Conservation (phyloP, 495 filamentous ascomycete species). For the Daldinia decipiens region DNA sequence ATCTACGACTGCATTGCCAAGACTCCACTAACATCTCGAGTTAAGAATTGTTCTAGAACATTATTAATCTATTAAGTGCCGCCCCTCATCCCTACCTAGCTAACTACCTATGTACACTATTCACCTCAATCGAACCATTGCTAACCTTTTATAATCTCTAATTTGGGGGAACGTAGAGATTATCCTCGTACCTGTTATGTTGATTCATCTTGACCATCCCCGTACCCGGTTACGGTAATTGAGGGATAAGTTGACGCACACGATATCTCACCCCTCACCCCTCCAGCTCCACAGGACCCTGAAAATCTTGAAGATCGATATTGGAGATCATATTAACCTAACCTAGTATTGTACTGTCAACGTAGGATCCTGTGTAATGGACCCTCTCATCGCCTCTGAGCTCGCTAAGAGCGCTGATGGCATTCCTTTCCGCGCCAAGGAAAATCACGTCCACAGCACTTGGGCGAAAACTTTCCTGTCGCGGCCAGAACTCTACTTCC, state of each 20-base stretch:
- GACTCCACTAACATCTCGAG: neutral
- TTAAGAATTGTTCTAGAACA: conserved; percentile 34
- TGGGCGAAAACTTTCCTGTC: conserved; percentile 94
- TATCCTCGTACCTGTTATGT: conserved; percentile 17
- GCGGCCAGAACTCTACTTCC: conserved; percentile 88
- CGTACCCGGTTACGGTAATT: conserved; percentile 23
- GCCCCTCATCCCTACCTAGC: conserved; percentile 1
- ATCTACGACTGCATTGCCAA: conserved; percentile 37
- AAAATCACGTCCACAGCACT: conserved; percentile 83
- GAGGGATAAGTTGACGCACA: conserved; percentile 17
- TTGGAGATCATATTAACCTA: conserved; percentile 13
- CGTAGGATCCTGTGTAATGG: conserved; percentile 38
- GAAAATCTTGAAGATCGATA: conserved; percentile 23
- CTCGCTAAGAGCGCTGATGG: conserved; percentile 48
- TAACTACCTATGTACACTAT: too few species aligned
- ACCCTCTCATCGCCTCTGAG: conserved; percentile 50
- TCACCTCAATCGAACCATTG: conserved; percentile 9
- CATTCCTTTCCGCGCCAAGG: conserved; percentile 79
- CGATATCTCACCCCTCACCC: conserved; percentile 17
- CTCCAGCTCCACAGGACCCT: conserved; percentile 23
- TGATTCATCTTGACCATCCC: conserved; percentile 4
- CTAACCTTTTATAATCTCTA: neutral
- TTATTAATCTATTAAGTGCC: neutral
- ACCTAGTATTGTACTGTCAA: conserved; percentile 3
- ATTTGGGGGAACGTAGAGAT: neutral